phyloP scores from a whole-genome alignment of 257 asterid genomes.

The Fraxinus americana region DNA sequence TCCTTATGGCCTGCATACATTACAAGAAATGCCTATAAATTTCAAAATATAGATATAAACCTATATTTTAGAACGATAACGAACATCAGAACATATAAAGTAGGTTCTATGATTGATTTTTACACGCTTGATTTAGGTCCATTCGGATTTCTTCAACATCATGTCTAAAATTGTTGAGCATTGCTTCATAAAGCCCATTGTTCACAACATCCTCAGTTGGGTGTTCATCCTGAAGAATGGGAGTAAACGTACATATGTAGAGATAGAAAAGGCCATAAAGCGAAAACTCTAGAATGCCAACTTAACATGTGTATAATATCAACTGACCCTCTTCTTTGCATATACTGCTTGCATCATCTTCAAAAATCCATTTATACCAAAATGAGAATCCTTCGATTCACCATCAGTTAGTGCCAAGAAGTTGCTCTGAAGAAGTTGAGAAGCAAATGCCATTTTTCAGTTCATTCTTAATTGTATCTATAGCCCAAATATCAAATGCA shows the following conservation, averaged over 20 bases:
- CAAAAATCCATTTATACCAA: conserved; percentile 56
- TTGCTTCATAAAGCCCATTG: conserved; percentile 66
- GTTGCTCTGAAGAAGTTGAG: conserved; percentile 59
- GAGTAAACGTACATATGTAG: conserved; percentile 11
- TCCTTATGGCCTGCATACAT: conserved; percentile 43
- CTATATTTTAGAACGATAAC: conserved; percentile 16
- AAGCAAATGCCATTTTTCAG: conserved; percentile 25
- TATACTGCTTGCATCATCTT: conserved; percentile 71
- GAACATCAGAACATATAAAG: conserved; percentile 6
- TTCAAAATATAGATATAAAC: conserved; percentile 4
- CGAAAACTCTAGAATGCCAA: background rate
- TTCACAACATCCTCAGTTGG: conserved; percentile 49
- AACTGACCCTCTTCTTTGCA: conserved; percentile 66
- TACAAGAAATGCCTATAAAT: background rate
- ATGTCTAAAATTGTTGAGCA: conserved; percentile 72
- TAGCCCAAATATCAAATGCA: conserved; percentile 12
- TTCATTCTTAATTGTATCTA: conserved; percentile 18
- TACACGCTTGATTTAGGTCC: conserved; percentile 74
- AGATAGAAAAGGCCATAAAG: background rate
- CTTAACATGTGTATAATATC: background rate
- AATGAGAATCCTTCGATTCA: conserved; percentile 57
- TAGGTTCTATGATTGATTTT: conserved; percentile 21
- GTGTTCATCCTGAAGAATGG: conserved; percentile 55
- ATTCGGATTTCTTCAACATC: conserved; percentile 82
- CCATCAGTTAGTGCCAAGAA: conserved; percentile 82